Evolutionary conservation across 495 filamentous ascomycete species (phyloP).

Genomic region (Neurospora cerealis): DNA sequence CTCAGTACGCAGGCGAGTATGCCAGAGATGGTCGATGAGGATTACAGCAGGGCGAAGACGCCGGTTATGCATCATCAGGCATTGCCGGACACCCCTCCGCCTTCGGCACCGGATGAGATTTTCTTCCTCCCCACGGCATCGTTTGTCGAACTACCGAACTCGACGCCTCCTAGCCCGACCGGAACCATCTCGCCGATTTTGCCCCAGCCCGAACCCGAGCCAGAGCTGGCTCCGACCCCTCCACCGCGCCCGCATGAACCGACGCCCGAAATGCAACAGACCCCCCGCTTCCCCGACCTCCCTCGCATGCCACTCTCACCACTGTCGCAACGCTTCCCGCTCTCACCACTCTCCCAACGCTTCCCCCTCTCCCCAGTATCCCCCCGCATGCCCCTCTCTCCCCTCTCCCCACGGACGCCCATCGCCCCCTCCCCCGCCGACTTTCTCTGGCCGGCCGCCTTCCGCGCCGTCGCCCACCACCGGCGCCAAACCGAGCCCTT

Average conservation of each 20-base stretch:
- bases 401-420: not conserved
- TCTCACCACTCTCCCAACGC: not conserved
- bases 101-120: not conserved
- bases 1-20: not conserved
- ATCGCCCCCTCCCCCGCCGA: not conserved
- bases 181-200: not conserved
- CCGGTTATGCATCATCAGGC: not conserved
- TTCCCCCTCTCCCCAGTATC: not conserved
- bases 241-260: not conserved
- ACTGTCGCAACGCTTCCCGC: not conserved
- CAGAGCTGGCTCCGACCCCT: not conserved
- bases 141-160: not conserved
- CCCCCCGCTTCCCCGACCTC: not conserved
- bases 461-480: not conserved
- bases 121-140: not conserved
- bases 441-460: not conserved
- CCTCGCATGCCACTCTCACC: not conserved
- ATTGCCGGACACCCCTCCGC: not conserved
- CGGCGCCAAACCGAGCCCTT: not conserved
- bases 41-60: not conserved
- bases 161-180: not conserved
- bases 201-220: not conserved
- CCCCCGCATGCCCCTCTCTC: not conserved
- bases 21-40: not conserved
- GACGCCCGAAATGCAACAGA: not conserved